These are phyloP conservation scores for Pseudozyma hubeiensis DNA, from an alignment of 1,284 basidiomycete genomes.

Conservation along the genomic window DNA sequence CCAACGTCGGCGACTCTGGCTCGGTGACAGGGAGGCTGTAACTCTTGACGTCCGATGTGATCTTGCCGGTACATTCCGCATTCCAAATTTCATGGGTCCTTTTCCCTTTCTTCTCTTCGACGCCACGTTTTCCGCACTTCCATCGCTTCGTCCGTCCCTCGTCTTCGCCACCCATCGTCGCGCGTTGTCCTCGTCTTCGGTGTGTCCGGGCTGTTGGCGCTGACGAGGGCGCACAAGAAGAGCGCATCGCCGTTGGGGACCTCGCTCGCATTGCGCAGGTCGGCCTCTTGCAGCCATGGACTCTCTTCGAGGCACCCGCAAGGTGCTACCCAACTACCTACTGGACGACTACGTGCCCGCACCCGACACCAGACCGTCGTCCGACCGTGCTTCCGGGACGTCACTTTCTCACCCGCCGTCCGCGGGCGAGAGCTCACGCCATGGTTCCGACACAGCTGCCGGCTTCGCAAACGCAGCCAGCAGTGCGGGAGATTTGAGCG, in stretches of 20 bases:
- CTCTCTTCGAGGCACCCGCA: slow-evolving; percentile 26
- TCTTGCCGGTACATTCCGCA: too few species aligned
- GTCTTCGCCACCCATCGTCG: too few species aligned
- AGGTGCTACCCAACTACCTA: slow-evolving; percentile 50
- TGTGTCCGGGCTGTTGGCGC: too few species aligned
- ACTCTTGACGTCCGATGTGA: too few species aligned
- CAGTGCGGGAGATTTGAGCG: slow-evolving; percentile 2
- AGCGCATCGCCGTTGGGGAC: background rate
- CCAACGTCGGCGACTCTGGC: too few species aligned
- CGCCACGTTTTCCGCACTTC: too few species aligned
- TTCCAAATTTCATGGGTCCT: too few species aligned
- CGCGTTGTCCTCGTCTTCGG: too few species aligned
- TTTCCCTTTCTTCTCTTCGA: too few species aligned
- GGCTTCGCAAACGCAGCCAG: slow-evolving; percentile 3
- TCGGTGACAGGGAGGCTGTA: too few species aligned
- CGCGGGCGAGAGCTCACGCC: slow-evolving; percentile 9
- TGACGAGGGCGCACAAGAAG: too few species aligned
- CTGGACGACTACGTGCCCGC: slow-evolving; percentile 35
- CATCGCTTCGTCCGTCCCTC: too few species aligned
- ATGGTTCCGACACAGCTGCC: background rate
- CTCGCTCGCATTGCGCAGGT: background rate
- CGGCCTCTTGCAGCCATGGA: slow-evolving; percentile 17
- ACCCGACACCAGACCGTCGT: slow-evolving; percentile 11
- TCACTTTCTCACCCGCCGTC: background rate
- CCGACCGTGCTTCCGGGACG: slow-evolving; percentile 1